Evolutionary conservation across 345 rosid genomes (phyloP).

Genomic region (Punica granatum): DNA sequence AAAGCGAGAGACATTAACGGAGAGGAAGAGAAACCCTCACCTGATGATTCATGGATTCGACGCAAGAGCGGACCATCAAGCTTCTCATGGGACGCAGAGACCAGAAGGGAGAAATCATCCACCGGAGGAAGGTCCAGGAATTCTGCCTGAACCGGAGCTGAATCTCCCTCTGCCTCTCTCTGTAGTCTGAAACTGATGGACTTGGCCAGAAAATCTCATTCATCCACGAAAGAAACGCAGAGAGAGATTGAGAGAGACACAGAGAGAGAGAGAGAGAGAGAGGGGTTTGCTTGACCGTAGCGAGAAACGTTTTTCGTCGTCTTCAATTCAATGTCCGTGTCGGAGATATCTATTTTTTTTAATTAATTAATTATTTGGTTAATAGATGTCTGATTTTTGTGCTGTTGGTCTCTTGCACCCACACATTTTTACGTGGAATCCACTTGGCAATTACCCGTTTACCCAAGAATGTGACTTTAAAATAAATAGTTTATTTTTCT

Average conservation of each 20-base stretch:
- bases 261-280: conserved; percentile 10
- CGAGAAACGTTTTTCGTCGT: neutral
- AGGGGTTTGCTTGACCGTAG: neutral
- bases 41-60: neutral
- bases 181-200: neutral
- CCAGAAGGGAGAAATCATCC: neutral
- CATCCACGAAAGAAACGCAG: neutral
- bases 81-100: neutral
- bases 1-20: neutral
- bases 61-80: neutral
- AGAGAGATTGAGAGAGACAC: conserved; percentile 7
- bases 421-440: too few species aligned
- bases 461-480: too few species aligned
- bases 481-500: too few species aligned
- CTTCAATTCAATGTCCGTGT: neutral
- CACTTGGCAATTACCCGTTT: too few species aligned
- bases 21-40: neutral
- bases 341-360: neutral
- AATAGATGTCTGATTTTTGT: too few species aligned
- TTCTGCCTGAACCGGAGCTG: neutral
- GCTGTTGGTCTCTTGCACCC: too few species aligned
- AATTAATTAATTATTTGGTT: too few species aligned
- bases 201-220: neutral
- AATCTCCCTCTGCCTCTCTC: neutral
- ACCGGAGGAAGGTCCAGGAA: neutral